Conservation (phyloP, 768 basidiomycete genomes). For the Megacollybia marginata region DNA sequence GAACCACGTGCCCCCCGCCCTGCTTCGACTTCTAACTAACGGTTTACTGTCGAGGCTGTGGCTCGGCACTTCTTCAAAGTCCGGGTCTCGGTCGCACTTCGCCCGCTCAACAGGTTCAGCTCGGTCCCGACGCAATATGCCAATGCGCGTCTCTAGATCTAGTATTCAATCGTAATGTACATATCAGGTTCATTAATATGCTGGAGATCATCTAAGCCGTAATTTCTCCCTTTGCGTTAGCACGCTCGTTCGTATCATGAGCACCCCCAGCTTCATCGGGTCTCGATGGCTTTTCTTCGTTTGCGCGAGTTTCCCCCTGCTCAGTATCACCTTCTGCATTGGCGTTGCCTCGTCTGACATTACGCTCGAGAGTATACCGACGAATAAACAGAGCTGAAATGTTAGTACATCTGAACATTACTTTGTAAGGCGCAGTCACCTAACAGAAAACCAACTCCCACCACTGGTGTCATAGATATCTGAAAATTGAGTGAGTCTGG, state of each 20-base stretch:
- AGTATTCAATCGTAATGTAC: neutral
- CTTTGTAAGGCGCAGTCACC: constrained; percentile 17
- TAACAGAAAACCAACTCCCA: constrained; percentile 46
- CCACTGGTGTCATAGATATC: constrained; percentile 45
- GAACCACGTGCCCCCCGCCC: neutral
- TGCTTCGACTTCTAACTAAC: neutral
- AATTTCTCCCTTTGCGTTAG: neutral
- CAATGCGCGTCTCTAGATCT: neutral
- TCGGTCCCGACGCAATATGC: neutral
- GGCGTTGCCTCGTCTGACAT: constrained; percentile 28
- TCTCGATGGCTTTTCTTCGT: constrained; percentile 6
- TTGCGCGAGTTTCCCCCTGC: constrained; percentile 10
- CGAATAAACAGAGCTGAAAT: constrained; percentile 46
- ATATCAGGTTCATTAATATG: neutral
- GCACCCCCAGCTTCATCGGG: constrained; percentile 20
- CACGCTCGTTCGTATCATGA: constrained; percentile 16
- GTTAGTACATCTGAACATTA: neutral
- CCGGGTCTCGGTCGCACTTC: too few species aligned
- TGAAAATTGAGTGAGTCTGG: too few species aligned
- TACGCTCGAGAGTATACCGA: constrained; percentile 51
- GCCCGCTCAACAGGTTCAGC: neutral
- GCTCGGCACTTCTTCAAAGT: too few species aligned
- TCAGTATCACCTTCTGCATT: constrained; percentile 22
- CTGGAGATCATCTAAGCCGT: neutral
- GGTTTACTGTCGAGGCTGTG: neutral